These are phyloP conservation scores for Eucalyptus polyanthemos DNA, from an alignment of 345 rosid genomes.

Conservation along the genomic window DNA sequence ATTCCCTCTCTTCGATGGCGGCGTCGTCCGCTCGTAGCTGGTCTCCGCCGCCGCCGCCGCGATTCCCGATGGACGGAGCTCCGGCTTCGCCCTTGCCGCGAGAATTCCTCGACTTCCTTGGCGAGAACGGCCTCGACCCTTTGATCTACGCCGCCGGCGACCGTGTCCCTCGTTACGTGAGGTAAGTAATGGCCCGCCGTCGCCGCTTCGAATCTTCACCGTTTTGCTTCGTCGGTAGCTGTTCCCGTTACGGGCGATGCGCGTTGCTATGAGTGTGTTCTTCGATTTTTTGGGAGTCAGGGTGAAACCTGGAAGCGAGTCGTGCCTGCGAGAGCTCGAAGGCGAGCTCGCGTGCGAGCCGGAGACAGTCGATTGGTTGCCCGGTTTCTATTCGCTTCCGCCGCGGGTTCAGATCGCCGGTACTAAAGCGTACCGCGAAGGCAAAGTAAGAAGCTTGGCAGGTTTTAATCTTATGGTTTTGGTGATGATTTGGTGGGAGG, in stretches of 20 bases:
- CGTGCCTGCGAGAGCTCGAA: conserved; percentile 37
- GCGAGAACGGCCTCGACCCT: conserved; percentile 59
- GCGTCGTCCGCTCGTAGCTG: neutral
- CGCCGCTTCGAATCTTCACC: neutral
- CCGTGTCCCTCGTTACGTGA: conserved; percentile 69
- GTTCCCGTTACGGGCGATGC: neutral
- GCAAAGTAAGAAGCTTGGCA: conserved; percentile 32
- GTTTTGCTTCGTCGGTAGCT: neutral
- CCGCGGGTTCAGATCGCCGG: conserved; percentile 63
- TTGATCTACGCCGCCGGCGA: conserved; percentile 42
- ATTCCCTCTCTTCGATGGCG: neutral
- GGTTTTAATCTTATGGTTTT: neutral
- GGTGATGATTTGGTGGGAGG: neutral
- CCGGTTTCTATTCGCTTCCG: conserved; percentile 69
- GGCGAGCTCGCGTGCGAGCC: conserved; percentile 57
- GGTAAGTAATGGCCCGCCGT: conserved; percentile 12
- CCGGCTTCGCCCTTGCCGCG: conserved; percentile 26
- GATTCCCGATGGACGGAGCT: neutral
- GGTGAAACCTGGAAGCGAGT: conserved; percentile 69
- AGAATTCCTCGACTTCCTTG: conserved; percentile 48
- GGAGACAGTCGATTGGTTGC: conserved; percentile 54
- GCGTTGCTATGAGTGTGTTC: neutral
- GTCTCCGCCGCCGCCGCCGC: neutral
- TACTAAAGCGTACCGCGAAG: conserved; percentile 59
- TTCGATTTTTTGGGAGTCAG: conserved; percentile 7